Percentiles rank a stretch among this genome's conserved stretches.
phyloP scores from a whole-genome alignment of 305 asterid genomes.

The Rubia balearica region DNA sequence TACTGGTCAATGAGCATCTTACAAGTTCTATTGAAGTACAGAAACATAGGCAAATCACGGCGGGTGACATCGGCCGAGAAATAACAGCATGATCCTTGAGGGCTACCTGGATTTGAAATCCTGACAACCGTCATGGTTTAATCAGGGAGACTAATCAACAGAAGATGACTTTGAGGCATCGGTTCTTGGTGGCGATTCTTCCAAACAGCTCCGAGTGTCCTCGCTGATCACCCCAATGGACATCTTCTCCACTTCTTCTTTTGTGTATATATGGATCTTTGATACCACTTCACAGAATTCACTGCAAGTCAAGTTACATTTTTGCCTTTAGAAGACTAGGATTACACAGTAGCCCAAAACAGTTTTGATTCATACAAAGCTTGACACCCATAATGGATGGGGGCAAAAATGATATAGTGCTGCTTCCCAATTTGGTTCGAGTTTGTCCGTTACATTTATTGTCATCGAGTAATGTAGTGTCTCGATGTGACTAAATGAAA shows the following conservation, averaged over 20 bases:
- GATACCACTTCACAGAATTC: constrained; percentile 77
- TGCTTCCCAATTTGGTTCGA: too few relatives aligned
- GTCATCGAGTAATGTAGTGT: too few relatives aligned
- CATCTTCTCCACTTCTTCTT: constrained; percentile 92
- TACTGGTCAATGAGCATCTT: neutral
- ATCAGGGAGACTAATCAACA: constrained; percentile 59
- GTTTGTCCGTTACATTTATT: too few relatives aligned
- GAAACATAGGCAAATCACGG: neutral
- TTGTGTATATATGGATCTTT: constrained; percentile 84
- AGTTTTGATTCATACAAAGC: too few relatives aligned
- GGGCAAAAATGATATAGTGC: too few relatives aligned
- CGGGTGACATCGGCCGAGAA: neutral
- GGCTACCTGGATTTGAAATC: constrained; percentile 28
- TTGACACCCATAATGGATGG: too few relatives aligned
- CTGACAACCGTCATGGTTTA: constrained; percentile 42
- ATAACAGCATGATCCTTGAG: neutral
- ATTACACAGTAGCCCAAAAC: neutral
- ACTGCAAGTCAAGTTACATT: constrained; percentile 32
- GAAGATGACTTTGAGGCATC: constrained; percentile 77
- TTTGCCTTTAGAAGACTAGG: neutral
- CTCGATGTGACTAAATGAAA: too few relatives aligned
- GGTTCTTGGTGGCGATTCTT: constrained; percentile 52
- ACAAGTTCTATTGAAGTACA: neutral
- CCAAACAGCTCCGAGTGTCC: constrained; percentile 90
- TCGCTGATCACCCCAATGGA: constrained; percentile 63